Percentiles rank a stretch among this genome's conserved stretches.
phyloP scores from a whole-genome alignment of 2,329 filamentous ascomycete genomes.

The Colletotrichum navitas region DNA sequence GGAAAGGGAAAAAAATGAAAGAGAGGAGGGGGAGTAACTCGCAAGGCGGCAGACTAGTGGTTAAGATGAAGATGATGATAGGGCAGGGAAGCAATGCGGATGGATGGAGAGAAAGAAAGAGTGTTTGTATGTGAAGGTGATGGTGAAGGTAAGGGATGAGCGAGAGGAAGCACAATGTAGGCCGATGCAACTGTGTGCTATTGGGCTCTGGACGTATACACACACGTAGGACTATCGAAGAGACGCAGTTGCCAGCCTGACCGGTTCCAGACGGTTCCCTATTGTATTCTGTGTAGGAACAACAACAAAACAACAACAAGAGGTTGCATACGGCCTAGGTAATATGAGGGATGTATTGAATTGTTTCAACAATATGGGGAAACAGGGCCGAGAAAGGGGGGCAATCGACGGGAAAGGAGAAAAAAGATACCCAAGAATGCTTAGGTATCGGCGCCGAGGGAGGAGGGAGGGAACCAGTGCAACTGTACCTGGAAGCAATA shows the following conservation, averaged over 20 bases:
- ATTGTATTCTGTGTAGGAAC: conserved; percentile 14
- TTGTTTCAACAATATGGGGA: background rate
- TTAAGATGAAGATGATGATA: background rate
- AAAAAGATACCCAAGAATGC: background rate
- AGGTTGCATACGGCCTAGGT: conserved; percentile 7
- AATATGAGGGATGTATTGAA: conserved; percentile 8
- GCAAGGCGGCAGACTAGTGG: background rate
- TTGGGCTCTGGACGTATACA: conserved; percentile 3
- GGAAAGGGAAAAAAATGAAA: background rate
- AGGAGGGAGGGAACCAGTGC: background rate
- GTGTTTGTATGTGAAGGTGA: conserved; percentile 4
- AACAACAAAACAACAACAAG: background rate
- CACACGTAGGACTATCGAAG: conserved; percentile 2
- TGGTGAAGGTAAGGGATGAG: background rate
- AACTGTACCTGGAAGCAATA: conserved; percentile 16
- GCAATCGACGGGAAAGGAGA: background rate
- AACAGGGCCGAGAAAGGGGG: background rate
- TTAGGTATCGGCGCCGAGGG: background rate
- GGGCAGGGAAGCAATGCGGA: background rate
- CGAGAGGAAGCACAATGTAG: conserved; percentile 22
- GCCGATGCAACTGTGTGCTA: conserved; percentile 29
- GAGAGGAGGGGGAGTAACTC: background rate
- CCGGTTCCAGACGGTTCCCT: conserved; percentile 24
- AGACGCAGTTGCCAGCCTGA: background rate
- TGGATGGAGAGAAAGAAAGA: background rate